Conservation (phyloP, 148 eudicot genomes). For the Rhododendron kiyosumense region DNA sequence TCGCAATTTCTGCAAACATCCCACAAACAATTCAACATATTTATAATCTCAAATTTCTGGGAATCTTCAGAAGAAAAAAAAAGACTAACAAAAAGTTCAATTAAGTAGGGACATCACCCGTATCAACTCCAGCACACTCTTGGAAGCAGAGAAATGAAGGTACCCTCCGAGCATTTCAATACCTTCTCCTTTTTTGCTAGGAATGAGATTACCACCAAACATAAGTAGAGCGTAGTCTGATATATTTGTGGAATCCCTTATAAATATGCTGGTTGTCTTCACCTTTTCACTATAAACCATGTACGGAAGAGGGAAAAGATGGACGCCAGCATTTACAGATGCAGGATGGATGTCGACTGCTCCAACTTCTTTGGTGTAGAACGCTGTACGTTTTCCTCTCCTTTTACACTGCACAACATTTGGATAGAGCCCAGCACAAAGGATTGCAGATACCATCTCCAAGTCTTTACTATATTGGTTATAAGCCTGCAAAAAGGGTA, state of each 20-base stretch:
- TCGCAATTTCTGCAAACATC: slow-evolving; percentile 67
- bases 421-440: slow-evolving; percentile 99
- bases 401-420: slow-evolving; percentile 97
- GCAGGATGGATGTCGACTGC: slow-evolving; percentile 93
- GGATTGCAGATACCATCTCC: slow-evolving; percentile 94
- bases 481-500: slow-evolving; percentile 54
- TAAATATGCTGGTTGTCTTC: slow-evolving; percentile 70
- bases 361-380: slow-evolving; percentile 94
- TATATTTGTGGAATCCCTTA: slow-evolving; percentile 87
- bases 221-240: slow-evolving; percentile 92
- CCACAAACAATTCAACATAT: background rate
- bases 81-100: background rate
- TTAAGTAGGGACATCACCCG: slow-evolving; percentile 36
- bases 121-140: slow-evolving; percentile 74
- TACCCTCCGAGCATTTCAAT: slow-evolving; percentile 99
- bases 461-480: slow-evolving; percentile 75
- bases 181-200: slow-evolving; percentile 81
- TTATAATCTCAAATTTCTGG: background rate
- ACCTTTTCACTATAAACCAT: slow-evolving; percentile 97
- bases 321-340: slow-evolving; percentile 82
- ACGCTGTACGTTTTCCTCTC: slow-evolving; percentile 81
- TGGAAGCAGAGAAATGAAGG: slow-evolving; percentile 93
- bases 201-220: slow-evolving; percentile 94
- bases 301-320: slow-evolving; percentile 85
- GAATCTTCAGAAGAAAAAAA: background rate